Evolutionary conservation across 2,329 filamentous ascomycete species (phyloP), one percentile per base, ranked within the genome.

Genomic region (Apiospora saccharicola): DNA sequence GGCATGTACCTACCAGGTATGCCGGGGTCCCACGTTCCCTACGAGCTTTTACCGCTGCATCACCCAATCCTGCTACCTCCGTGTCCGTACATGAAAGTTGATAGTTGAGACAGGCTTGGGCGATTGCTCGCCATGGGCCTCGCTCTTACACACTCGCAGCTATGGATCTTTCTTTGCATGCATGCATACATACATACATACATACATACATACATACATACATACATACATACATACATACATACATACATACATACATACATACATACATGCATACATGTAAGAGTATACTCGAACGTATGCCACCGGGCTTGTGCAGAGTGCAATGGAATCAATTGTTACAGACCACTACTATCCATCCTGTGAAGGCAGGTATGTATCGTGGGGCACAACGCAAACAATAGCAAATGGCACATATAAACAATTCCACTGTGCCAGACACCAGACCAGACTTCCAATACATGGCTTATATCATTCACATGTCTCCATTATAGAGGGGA

Each of bases 31-130:
- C 57, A 64, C 57, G 57, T 64, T 64, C 57, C 53, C 53, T 61
- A 22, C 57, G 34, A 37, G 57, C 57, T 64, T 64, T 64, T 64
- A 64, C 57, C 57, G 57, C 57, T 64, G 57, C 57, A 64, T 64
- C 34, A 24, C 57, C 53, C 53, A 37, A 37, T 34, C 53, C 53
- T 61, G 19, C 30, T 30, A 61, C 53, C 26, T 61, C 53, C 53
- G 30, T 37, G 16, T 37, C 37, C 30, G 12, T 6, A 22, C 53
- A 30, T 61, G 53, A 61, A 34, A 34, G 53, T 61, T 64, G 34
- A 24, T n/a, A n/a, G 57, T n/a, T 41, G 57, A 64, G 34, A 64
- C 57, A 41, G 57, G 13, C 19, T 41, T n/a, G 57, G 34, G 57
- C 57, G 41, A 37, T 12, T 61, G 19, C 37, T 37, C 53, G 37